phyloP scores from a whole-genome alignment of 2,329 filamentous ascomycete species.

The Neurospora sp. region DNA sequence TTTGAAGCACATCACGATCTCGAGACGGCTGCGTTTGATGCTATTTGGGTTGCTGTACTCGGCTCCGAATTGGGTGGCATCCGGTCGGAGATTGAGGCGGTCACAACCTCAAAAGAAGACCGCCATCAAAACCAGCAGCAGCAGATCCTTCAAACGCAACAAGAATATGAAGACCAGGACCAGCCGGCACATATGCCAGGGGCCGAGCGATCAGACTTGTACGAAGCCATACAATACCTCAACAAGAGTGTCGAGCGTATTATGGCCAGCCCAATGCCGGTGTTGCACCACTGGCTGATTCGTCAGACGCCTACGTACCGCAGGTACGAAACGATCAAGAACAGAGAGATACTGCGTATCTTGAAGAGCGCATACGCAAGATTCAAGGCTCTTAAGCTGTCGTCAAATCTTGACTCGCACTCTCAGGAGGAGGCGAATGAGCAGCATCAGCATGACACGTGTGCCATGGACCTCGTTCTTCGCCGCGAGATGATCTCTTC shows the following conservation, averaged over 20 bases:
- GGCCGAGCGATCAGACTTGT: conserved; percentile 11
- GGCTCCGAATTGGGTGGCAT: conserved; percentile 25
- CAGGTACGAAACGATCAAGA: conserved; percentile 11
- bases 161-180: no score
- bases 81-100: conserved; percentile 13
- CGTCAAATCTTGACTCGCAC: no score
- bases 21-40: conserved; percentile 25
- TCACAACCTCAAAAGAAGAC: not conserved
- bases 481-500: conserved; percentile 3
- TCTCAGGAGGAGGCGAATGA: no score
- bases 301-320: conserved; percentile 8
- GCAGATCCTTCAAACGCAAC: no score
- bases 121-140: no score
- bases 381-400: no score
- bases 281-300: conserved; percentile 3
- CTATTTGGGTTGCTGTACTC: conserved; percentile 27
- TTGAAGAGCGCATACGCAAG: no score
- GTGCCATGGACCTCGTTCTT: conserved; percentile 11
- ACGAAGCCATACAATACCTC: conserved; percentile 16
- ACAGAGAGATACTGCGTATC: conserved; percentile 13
- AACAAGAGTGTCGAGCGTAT: conserved; percentile 11
- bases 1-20: conserved; percentile 27
- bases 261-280: not conserved
- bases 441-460: conserved; percentile 3
- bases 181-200: not conserved